A percentile compares a stretch with the other conserved stretches of the same genome.
Conservation (phyloP, 2,329 filamentous ascomycete species). For the Neospermospora avenae region DNA sequence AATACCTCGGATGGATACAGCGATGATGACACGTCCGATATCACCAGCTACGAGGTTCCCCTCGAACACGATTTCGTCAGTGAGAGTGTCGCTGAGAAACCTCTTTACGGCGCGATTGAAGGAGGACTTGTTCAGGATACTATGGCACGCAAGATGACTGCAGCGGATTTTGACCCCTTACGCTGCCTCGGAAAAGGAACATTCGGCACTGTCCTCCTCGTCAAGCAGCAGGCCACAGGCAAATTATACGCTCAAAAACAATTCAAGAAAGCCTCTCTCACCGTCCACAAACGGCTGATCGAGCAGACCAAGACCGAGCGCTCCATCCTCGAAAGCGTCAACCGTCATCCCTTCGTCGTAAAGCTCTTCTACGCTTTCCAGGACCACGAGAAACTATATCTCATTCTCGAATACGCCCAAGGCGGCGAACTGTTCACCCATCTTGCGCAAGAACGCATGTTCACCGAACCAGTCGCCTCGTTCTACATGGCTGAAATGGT, state of each 20-base stretch:
- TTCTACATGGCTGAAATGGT: slow-evolving; percentile 99
- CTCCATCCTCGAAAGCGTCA: slow-evolving; percentile 91
- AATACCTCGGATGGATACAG: slow-evolving; percentile 42
- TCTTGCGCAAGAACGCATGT: slow-evolving; percentile 90
- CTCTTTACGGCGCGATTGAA: slow-evolving; percentile 45
- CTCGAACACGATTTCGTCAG: slow-evolving; percentile 84
- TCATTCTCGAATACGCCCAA: slow-evolving; percentile 96
- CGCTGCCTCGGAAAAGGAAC: slow-evolving; percentile 94
- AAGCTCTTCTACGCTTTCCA: slow-evolving; percentile 99
- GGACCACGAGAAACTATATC: slow-evolving; percentile 93
- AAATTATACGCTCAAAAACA: slow-evolving; percentile 96
- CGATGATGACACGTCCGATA: slow-evolving; percentile 64
- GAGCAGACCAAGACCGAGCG: slow-evolving; percentile 98
- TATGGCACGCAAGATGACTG: slow-evolving; percentile 74
- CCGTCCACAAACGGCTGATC: slow-evolving; percentile 91
- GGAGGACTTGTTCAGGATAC: slow-evolving; percentile 50
- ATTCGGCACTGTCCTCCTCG: slow-evolving; percentile 90
- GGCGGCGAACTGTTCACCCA: slow-evolving; percentile 98
- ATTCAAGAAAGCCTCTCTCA: slow-evolving; percentile 93
- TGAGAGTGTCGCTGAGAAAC: slow-evolving; percentile 47
- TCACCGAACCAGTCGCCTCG: slow-evolving; percentile 79
- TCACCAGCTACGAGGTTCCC: slow-evolving; percentile 79
- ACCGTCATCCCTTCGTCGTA: slow-evolving; percentile 94
- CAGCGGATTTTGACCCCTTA: slow-evolving; percentile 84
- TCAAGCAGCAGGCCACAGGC: slow-evolving; percentile 84